These are phyloP conservation scores for Colletotrichum incanum DNA, from an alignment of 2,329 filamentous ascomycete genomes.

Conservation along the genomic window DNA sequence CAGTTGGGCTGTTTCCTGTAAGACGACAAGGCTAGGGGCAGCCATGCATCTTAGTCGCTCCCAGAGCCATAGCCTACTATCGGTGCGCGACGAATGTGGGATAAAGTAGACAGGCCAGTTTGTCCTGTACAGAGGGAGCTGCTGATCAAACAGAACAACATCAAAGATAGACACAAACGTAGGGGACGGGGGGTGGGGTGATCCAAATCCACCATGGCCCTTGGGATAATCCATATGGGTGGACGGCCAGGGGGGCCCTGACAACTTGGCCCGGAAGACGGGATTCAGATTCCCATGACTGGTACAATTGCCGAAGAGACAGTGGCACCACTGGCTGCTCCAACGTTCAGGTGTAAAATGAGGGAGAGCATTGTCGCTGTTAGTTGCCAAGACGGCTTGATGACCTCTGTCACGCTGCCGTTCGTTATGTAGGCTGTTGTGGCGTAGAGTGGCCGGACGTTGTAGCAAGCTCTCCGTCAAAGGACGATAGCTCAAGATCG, in stretches of 20 bases:
- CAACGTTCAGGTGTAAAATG: not conserved
- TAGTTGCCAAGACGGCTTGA: not conserved
- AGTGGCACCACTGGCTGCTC: not conserved
- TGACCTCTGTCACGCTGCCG: not conserved
- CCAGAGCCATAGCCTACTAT: not conserved
- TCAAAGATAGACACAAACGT: not conserved
- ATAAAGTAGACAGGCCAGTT: not conserved
- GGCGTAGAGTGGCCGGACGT: not conserved
- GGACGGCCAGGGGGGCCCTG: not conserved
- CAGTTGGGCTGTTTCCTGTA: not conserved
- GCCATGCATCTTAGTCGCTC: not conserved
- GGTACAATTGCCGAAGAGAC: not conserved
- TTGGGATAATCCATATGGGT: not conserved
- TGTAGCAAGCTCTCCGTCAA: too few species aligned
- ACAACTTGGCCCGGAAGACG: not conserved
- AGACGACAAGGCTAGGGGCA: not conserved
- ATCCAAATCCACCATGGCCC: not conserved
- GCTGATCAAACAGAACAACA: constrained; percentile 14
- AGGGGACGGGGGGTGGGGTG: not conserved
- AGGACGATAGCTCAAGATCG: too few species aligned
- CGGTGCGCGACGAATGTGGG: not conserved
- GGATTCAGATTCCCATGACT: not conserved
- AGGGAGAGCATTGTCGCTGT: not conserved
- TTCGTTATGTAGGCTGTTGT: not conserved
- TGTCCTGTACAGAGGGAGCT: not conserved